Base-by-base conservation (phyloP, 208 protist genomes). In the Angomonas ambiguus region DNA sequence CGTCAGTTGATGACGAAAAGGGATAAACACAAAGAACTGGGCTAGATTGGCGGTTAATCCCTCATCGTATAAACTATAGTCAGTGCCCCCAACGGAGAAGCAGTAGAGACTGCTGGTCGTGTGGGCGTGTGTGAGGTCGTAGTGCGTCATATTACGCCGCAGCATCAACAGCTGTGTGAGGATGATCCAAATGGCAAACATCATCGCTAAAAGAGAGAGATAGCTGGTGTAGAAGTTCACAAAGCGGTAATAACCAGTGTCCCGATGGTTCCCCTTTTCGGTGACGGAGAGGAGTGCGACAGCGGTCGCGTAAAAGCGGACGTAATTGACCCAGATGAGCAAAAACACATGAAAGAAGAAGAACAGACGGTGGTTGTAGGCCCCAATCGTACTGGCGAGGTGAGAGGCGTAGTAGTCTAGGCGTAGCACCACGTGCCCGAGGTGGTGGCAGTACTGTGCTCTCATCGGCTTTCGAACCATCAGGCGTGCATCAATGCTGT, bases 91-190 rank as follows among this genome's bases (percentile, higher is more conserved):
- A 18, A 62, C 18, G 31, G 34, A 34, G 31, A 62, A 62, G 31
- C 57, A 62, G 57, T 62, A 62, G 11, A 62, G 57, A 22, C 31
- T 48, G 31, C 57, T 62, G 8, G 20, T n/a, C 20, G 18, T 42
- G 31, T 5, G 1, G 30, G 18, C 57, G 57, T 62, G 57, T 10
- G 18, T 16, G 30, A 42, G 20, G 57, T 62, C 57, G 48, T 41
- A 62, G 31, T 24, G 10, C 11, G 30, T 62, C 30, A 62, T 22
- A 42, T 62, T 62, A 10, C 20, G 18, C 11, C 25, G 25, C 18
- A 62, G 16, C 27, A 27, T 11, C 13, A 45, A 27, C 8, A 42
- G 10, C 57, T 62, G 57, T 16, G 30, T 10, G 4, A 62, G n/a
- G 11, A 34, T 2, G 34, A 62, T 62, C 30, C 28, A 48, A 5